phyloP scores from a whole-genome alignment of 352 stramenopile genomes.

The Phytophthora melonis region DNA sequence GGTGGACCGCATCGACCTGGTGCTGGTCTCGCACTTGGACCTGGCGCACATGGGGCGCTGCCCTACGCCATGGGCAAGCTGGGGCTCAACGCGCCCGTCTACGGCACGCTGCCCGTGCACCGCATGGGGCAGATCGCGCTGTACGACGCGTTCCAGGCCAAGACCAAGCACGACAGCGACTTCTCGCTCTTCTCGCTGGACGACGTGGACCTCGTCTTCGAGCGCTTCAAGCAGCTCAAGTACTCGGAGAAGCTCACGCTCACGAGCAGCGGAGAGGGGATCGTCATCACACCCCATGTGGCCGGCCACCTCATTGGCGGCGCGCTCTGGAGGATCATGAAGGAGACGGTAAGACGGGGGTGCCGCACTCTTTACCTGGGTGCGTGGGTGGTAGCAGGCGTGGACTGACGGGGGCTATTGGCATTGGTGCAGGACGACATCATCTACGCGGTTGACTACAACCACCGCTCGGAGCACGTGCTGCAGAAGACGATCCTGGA shows the following conservation, averaged over 20 bases:
- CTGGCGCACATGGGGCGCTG: slow-evolving; percentile 91
- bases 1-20: slow-evolving; percentile 87
- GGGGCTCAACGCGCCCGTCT: slow-evolving; percentile 89
- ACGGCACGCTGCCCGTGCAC: slow-evolving; percentile 95
- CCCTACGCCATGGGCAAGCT: slow-evolving; percentile 91
- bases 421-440: slow-evolving; percentile 87
- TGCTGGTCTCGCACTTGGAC: slow-evolving; percentile 92
- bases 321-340: slow-evolving; percentile 94
- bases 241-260: slow-evolving; percentile 95
- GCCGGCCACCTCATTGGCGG: slow-evolving; percentile 95
- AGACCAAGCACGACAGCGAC: slow-evolving; percentile 92
- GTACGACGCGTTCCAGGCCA: slow-evolving; percentile 95
- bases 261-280: slow-evolving; percentile 83
- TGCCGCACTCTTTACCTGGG: background rate
- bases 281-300: slow-evolving; percentile 95
- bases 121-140: slow-evolving; percentile 98
- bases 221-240: slow-evolving; percentile 95
- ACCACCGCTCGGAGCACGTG: slow-evolving; percentile 95
- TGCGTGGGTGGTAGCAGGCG: background rate
- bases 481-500: slow-evolving; percentile 95
- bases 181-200: slow-evolving; percentile 94
- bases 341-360: slow-evolving; percentile 86
- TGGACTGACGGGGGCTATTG: background rate
- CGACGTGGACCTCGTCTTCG: slow-evolving; percentile 94
- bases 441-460: slow-evolving; percentile 93